Percentiles rank a stretch among this genome's conserved stretches.
Conservation (phyloP, 805 yeast species). For the Starmerella floricola region DNA sequence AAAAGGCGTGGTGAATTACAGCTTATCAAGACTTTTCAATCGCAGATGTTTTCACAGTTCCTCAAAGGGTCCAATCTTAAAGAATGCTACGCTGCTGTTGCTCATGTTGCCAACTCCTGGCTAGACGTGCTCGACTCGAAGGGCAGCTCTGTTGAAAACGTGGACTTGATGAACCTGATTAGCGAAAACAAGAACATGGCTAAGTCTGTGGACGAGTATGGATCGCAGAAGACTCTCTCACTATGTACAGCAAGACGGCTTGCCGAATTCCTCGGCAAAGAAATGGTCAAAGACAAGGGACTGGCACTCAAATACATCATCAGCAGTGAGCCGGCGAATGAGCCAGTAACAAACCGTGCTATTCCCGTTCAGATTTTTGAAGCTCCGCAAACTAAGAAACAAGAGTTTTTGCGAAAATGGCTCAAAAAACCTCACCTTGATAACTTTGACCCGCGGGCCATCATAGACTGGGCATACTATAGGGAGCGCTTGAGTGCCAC, state of each 20-base stretch:
- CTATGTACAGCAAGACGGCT: constrained; percentile 88
- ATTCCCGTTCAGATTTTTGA: constrained; percentile 93
- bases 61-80: constrained; percentile 72
- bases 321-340: constrained; percentile 64
- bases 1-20: constrained; percentile 95
- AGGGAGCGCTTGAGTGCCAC: constrained; percentile 84
- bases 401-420: constrained; percentile 75
- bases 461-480: constrained; percentile 90
- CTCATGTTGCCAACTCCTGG: constrained; percentile 91
- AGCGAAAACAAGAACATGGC: constrained; percentile 96
- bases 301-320: constrained; percentile 90
- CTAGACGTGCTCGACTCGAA: constrained; percentile 79
- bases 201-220: constrained; percentile 79
- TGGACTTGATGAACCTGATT: constrained; percentile 85
- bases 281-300: constrained; percentile 94
- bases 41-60: constrained; percentile 84
- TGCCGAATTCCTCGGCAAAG: constrained; percentile 90
- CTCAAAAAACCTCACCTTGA: constrained; percentile 62
- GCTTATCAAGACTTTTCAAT: constrained; percentile 84
- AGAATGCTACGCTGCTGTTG: constrained; percentile 77
- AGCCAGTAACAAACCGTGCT: constrained; percentile 93
- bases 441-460: constrained; percentile 73
- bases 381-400: constrained; percentile 59
- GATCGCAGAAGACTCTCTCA: constrained; percentile 80
- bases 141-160: constrained; percentile 81